Conservation (phyloP, 2,329 filamentous ascomycete genomes). For the Peltaster fructicola region DNA sequence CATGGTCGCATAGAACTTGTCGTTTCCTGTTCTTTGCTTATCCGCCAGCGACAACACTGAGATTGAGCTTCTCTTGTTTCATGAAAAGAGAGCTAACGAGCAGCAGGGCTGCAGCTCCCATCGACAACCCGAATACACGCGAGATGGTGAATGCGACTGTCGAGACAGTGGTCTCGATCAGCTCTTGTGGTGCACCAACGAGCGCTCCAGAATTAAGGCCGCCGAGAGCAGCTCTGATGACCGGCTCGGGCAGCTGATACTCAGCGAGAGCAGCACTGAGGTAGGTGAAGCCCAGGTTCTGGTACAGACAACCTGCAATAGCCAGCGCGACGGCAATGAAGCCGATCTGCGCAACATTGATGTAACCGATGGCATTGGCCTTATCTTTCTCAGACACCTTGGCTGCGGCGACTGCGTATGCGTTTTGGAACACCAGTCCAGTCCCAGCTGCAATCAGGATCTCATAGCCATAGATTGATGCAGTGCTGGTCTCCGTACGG, state of each 20-base stretch:
- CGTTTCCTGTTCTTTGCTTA: no score
- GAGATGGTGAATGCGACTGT: slow-evolving; percentile 1
- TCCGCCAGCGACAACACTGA: no score
- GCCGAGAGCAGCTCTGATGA: slow-evolving; percentile 1
- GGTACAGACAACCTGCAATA: slow-evolving; percentile 12
- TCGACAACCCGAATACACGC: background rate
- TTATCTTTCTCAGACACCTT: slow-evolving; percentile 5
- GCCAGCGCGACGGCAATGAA: slow-evolving; percentile 12
- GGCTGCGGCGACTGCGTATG: slow-evolving; percentile 7
- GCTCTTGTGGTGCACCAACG: background rate
- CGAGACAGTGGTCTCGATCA: background rate
- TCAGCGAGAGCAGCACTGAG: slow-evolving; percentile 7
- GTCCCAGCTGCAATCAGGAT: slow-evolving; percentile 8
- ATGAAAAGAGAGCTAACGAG: no score
- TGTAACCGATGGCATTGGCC: slow-evolving; percentile 5
- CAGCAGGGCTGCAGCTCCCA: no score
- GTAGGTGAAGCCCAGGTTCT: slow-evolving; percentile 12
- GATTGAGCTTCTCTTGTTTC: no score
- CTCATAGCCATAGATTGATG: slow-evolving; percentile 12
- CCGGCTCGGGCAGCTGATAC: slow-evolving; percentile 4
- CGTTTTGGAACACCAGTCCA: slow-evolving; percentile 9
- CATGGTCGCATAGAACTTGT: no score
- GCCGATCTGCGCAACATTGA: slow-evolving; percentile 12
- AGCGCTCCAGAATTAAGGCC: slow-evolving; percentile 1
- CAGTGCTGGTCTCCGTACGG: slow-evolving; percentile 5